Percentiles rank a stretch among this genome's conserved stretches.
Evolutionary conservation across 2,329 filamentous ascomycete genomes (phyloP).

Genomic region (Penicillium sp.): DNA sequence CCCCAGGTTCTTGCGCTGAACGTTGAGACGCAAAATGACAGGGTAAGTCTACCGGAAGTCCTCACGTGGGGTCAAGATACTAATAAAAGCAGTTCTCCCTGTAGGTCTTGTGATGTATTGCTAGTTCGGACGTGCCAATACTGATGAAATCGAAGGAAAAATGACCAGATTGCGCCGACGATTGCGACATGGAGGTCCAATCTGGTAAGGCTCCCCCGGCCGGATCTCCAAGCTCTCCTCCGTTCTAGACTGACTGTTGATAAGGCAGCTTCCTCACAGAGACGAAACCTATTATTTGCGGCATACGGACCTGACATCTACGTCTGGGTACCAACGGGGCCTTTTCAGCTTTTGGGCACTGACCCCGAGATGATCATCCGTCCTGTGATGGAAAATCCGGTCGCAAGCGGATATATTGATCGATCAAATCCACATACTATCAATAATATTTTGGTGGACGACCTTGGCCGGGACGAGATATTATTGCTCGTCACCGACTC

Average conservation of each 20-base stretch:
- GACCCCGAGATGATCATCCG: constrained; percentile 45
- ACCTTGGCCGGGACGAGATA: constrained; percentile 69
- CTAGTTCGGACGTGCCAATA: not conserved
- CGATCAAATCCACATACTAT: constrained; percentile 57
- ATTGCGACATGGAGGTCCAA: constrained; percentile 46
- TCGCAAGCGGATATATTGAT: constrained; percentile 57
- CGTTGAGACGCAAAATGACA: constrained; percentile 32
- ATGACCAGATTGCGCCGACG: constrained; percentile 25
- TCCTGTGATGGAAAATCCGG: constrained; percentile 40
- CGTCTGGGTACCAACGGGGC: constrained; percentile 46
- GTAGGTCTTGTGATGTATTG: constrained; percentile 14
- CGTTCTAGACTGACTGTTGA: not conserved
- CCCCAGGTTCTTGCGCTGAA: constrained; percentile 31
- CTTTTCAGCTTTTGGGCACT: constrained; percentile 40
- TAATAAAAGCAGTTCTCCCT: constrained; percentile 25
- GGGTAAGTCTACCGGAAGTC: constrained; percentile 31
- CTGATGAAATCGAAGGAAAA: constrained; percentile 14
- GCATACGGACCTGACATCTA: constrained; percentile 43
- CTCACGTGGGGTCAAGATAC: constrained; percentile 14
- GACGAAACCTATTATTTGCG: constrained; percentile 49
- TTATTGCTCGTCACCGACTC: constrained; percentile 69
- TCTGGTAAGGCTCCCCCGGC: constrained; percentile 31
- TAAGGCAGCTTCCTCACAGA: constrained; percentile 48
- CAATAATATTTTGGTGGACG: constrained; percentile 69
- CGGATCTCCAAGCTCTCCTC: not conserved